These are phyloP conservation scores for Chenopodium suecicum DNA, from an alignment of 148 eudicot species.

Conservation along the genomic window DNA sequence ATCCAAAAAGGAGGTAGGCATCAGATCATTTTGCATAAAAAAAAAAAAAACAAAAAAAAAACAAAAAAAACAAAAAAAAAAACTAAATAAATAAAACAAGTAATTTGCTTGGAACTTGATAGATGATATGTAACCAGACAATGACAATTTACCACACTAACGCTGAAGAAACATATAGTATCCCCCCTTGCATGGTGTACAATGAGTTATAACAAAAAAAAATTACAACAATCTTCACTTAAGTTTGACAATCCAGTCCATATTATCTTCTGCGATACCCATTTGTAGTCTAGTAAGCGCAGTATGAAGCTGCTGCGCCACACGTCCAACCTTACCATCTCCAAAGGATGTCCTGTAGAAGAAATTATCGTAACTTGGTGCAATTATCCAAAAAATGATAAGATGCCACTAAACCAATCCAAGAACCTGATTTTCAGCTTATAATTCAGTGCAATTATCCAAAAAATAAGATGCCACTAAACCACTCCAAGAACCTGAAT, in stretches of 20 bases:
- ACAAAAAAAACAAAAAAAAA: neutral
- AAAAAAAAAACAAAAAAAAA: neutral
- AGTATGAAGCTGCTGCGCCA: constrained; percentile 70
- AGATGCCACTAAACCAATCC: no score
- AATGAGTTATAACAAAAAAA: neutral
- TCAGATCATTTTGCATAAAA: neutral
- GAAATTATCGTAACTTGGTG: neutral
- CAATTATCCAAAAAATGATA: neutral
- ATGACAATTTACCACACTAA: neutral
- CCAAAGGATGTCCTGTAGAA: constrained; percentile 55
- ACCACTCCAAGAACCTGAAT: neutral
- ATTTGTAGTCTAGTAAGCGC: constrained; percentile 80
- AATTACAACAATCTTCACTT: constrained; percentile 28
- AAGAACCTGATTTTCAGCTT: neutral
- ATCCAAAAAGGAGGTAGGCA: neutral
- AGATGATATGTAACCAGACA: neutral
- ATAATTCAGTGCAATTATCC: neutral
- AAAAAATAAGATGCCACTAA: no score
- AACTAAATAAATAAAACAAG: neutral
- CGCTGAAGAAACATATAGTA: constrained; percentile 5
- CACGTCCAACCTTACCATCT: constrained; percentile 61
- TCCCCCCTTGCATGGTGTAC: neutral
- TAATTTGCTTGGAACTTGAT: neutral
- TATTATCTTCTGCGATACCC: constrained; percentile 78
- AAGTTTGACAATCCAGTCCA: constrained; percentile 73